Percentiles rank a stretch among this genome's conserved stretches.
Conservation (phyloP, 768 basidiomycete genomes). For the Asterophora parasitica region DNA sequence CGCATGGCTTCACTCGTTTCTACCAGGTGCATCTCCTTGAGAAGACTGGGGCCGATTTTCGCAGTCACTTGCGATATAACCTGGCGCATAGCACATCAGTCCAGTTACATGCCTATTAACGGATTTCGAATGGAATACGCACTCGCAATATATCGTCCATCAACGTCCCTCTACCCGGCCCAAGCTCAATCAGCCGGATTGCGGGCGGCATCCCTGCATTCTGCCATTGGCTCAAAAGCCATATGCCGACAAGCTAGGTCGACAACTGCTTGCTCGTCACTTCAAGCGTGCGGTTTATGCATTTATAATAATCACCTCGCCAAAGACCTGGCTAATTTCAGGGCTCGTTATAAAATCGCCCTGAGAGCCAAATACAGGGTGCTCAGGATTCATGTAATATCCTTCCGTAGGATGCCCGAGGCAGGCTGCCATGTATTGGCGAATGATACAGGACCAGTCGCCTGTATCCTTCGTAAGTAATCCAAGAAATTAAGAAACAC, state of each 20-base stretch:
- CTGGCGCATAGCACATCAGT: slow-evolving; percentile 33
- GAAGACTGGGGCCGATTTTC: slow-evolving; percentile 22
- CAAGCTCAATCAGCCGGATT: slow-evolving; percentile 82
- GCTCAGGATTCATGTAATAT: slow-evolving; percentile 78
- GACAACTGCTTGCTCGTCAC: slow-evolving; percentile 33
- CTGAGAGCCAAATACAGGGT: slow-evolving; percentile 74
- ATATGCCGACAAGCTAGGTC: slow-evolving; percentile 76
- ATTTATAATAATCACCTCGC: slow-evolving; percentile 62
- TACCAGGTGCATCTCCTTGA: slow-evolving; percentile 63
- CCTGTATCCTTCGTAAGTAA: slow-evolving; percentile 37
- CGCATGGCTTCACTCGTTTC: slow-evolving; percentile 76
- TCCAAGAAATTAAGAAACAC: background rate
- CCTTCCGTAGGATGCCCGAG: slow-evolving; percentile 87
- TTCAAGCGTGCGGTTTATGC: slow-evolving; percentile 16
- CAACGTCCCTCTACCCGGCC: slow-evolving; percentile 90
- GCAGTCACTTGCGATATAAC: slow-evolving; percentile 46
- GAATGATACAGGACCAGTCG: slow-evolving; percentile 85
- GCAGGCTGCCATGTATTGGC: slow-evolving; percentile 89
- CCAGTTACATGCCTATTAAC: background rate
- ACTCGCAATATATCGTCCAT: slow-evolving; percentile 88
- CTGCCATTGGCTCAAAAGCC: slow-evolving; percentile 78
- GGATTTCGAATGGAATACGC: slow-evolving; percentile 19
- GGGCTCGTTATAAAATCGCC: slow-evolving; percentile 98
- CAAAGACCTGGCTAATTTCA: slow-evolving; percentile 94
- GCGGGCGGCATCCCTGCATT: slow-evolving; percentile 40